Evolutionary conservation across 108 stramenopile genomes (phyloP).

Genomic region (Cylindrotheca closterium): DNA sequence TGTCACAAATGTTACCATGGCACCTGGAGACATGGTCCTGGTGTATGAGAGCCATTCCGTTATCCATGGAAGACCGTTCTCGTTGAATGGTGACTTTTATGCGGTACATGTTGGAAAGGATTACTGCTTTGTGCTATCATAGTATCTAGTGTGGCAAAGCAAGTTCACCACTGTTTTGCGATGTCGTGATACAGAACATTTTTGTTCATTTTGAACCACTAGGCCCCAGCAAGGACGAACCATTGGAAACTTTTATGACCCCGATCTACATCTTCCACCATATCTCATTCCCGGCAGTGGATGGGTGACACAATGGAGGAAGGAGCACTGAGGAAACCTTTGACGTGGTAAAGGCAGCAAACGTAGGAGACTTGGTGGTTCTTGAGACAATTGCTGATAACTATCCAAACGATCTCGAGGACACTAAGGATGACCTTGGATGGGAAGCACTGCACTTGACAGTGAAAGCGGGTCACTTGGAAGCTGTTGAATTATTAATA

Average conservation of each 20-base stretch:
- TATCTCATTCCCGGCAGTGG: constrained; percentile 47
- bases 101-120: constrained; percentile 4
- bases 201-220: constrained; percentile 76
- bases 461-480: constrained; percentile 27
- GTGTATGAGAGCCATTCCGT: constrained; percentile 83
- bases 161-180: too few relatives aligned
- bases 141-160: too few relatives aligned
- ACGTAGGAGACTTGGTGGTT: constrained; percentile 22
- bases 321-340: constrained; percentile 7
- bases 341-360: constrained; percentile 15
- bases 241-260: constrained; percentile 15
- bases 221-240: constrained; percentile 4
- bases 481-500: constrained; percentile 37
- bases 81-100: constrained; percentile 26
- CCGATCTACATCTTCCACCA: constrained; percentile 39
- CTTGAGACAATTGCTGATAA: constrained; percentile 12
- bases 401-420: constrained; percentile 13
- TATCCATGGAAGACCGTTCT: constrained; percentile 59
- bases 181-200: constrained; percentile 53
- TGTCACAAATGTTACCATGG: constrained; percentile 91
- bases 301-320: constrained; percentile 40
- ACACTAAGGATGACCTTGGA: constrained; percentile 37
- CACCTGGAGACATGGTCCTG: constrained; percentile 85
- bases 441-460: constrained; percentile 58
- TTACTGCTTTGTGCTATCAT: too few relatives aligned